Base-by-base conservation (phyloP, 441 rosid genomes). In the Populus hybrid region DNA sequence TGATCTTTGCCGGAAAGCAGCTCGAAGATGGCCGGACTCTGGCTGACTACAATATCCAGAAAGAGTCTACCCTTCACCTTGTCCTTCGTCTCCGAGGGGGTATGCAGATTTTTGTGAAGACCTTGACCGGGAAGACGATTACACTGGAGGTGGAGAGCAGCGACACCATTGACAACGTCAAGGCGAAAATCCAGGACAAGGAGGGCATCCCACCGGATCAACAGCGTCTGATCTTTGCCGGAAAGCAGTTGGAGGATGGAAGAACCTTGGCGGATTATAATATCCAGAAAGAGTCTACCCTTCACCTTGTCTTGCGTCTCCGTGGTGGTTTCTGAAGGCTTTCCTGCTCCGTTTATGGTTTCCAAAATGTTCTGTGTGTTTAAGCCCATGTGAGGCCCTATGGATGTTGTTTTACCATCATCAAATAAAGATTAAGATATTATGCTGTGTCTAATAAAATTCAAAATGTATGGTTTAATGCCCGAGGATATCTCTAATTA, bases 181-280 rank as follows among this genome's bases (percentile, higher is more conserved):
- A 89, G 78, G 87, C 91, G 0, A 89, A 89, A 71, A 89, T 89
- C 40, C 93, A 89, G 53, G 93, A 89, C 67, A 89, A 89, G 81
- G 93, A 89, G 35, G 92, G 90, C 0, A 89, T 89, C 8, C 90
- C 90, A 0, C 90, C 90, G 3, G 92, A 89, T 77, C 89, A 89
- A 85, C 92, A 89, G 75, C 79, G 90, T 74, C 72, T 89, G 69
- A 89, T 89, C 72, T 89, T 89, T 68, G 90, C 90, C n/a, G 92
- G 92, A 1, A 89, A 89, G 24, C 92, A 89, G 82, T 80, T 89
- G 18, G 92, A 89, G 78, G 89, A 89, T 74, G 92, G 92, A 3
- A 77, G 89, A 40, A 89, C 90, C 0, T 4, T 89, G 32, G 92
- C 92, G 0, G 89, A 88, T 28, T 89, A 88, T 71, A 89, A 88